These are phyloP conservation scores for Favolaschia claudopus DNA, from an alignment of 768 basidiomycete genomes.

Conservation along the genomic window DNA sequence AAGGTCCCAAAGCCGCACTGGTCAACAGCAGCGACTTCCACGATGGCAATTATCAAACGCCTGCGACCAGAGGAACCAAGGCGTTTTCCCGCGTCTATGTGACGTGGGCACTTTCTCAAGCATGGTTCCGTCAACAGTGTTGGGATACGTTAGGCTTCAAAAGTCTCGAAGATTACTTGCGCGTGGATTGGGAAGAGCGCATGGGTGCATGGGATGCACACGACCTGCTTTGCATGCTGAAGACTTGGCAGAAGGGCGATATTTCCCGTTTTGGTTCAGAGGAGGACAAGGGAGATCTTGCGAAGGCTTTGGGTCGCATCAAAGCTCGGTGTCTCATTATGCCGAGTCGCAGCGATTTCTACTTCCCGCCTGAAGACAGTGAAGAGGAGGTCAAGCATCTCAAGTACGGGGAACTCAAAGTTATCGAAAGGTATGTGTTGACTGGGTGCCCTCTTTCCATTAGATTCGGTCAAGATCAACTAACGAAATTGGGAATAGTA, in stretches of 20 bases:
- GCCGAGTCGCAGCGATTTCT: slow-evolving; percentile 24
- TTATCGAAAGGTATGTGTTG: no score
- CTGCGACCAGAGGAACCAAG: slow-evolving; percentile 19
- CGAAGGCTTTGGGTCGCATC: slow-evolving; percentile 20
- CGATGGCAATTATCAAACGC: slow-evolving; percentile 19
- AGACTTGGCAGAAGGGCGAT: slow-evolving; percentile 25
- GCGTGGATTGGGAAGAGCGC: slow-evolving; percentile 11
- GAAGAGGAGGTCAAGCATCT: slow-evolving; percentile 21
- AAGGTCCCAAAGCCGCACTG: slow-evolving; percentile 26
- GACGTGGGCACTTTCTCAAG: slow-evolving; percentile 26
- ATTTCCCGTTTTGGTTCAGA: slow-evolving; percentile 16
- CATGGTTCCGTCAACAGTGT: slow-evolving; percentile 23
- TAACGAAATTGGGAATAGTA: no score
- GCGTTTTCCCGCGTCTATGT: slow-evolving; percentile 25
- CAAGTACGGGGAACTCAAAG: slow-evolving; percentile 16
- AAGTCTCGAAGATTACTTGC: slow-evolving; percentile 16
- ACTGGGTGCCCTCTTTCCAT: no score
- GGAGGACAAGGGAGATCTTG: slow-evolving; percentile 22
- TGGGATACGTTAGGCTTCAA: slow-evolving; percentile 21
- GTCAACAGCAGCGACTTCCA: slow-evolving; percentile 26
- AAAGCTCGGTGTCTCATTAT: slow-evolving; percentile 19
- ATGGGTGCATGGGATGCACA: slow-evolving; percentile 19
- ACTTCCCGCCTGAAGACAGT: slow-evolving; percentile 25
- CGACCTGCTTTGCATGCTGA: slow-evolving; percentile 14
- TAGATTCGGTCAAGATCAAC: no score